Percentiles rank a stretch among this genome's conserved stretches.
Conservation (phyloP, 805 yeast genomes). For the Candida golubevii region DNA sequence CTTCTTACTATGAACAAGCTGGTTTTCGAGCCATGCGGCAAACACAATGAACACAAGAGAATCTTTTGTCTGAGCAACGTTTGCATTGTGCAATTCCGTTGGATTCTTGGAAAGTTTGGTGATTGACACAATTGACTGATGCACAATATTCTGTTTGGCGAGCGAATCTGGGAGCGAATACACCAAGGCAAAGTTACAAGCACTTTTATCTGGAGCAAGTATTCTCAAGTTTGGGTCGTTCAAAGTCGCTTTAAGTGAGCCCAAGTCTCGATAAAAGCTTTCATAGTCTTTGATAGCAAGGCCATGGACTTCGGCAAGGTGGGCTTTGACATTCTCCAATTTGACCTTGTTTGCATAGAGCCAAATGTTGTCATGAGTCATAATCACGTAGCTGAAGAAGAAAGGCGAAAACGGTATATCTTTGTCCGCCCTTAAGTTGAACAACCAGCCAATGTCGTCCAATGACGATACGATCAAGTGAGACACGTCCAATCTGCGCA, state of each 20-base stretch:
- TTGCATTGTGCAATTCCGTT: constrained; percentile 68
- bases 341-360: constrained; percentile 54
- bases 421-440: constrained; percentile 69
- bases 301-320: constrained; percentile 24
- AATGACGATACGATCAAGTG: constrained; percentile 61
- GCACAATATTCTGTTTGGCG: constrained; percentile 22
- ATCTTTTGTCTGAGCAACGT: constrained; percentile 76
- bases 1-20: constrained; percentile 37
- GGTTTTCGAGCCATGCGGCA: constrained; percentile 76
- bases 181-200: constrained; percentile 30
- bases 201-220: constrained; percentile 30
- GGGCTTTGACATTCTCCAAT: constrained; percentile 28
- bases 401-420: constrained; percentile 87
- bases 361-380: constrained; percentile 31
- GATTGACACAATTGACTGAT: constrained; percentile 33
- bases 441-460: constrained; percentile 89
- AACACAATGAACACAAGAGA: constrained; percentile 72
- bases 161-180: constrained; percentile 27
- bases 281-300: constrained; percentile 48
- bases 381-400: constrained; percentile 62
- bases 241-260: constrained; percentile 20
- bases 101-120: constrained; percentile 74
- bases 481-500: constrained; percentile 23
- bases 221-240: constrained; percentile 16
- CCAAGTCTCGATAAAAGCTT: constrained; percentile 55